Conservation (phyloP, 179 eudicot species). For the Silene noctiflora region DNA sequence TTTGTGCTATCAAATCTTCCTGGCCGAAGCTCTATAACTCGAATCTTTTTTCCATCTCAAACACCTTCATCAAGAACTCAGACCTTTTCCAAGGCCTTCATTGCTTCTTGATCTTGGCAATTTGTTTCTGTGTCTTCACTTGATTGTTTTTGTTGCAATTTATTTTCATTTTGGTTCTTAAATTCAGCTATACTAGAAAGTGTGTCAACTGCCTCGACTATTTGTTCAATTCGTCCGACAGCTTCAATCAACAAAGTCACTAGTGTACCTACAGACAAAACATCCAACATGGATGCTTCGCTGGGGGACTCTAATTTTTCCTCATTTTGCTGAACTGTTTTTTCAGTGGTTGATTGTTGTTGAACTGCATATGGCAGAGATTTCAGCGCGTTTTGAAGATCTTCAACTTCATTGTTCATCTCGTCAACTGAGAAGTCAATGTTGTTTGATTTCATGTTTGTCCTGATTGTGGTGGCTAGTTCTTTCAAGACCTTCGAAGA, state of each 20-base stretch:
- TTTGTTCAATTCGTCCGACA: conserved; percentile 55
- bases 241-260: conserved; percentile 63
- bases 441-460: conserved; percentile 50
- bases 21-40: conserved; percentile 10
- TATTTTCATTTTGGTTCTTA: conserved; percentile 31
- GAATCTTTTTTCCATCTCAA: conserved; percentile 32
- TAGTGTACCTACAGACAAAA: conserved; percentile 63
- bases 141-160: conserved; percentile 30
- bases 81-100: conserved; percentile 39
- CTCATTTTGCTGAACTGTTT: conserved; percentile 7
- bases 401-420: conserved; percentile 61
- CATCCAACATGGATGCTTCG: conserved; percentile 39
- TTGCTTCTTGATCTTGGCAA: conserved; percentile 30
- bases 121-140: conserved; percentile 17
- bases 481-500: conserved; percentile 65
- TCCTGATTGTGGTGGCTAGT: conserved; percentile 38
- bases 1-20: conserved; percentile 13
- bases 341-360: conserved; percentile 6
- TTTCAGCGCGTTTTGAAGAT: conserved; percentile 57
- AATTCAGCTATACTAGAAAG: conserved; percentile 59
- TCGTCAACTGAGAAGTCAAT: conserved; percentile 41
- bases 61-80: conserved; percentile 36
- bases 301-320: conserved; percentile 18
- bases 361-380: conserved; percentile 38
- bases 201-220: conserved; percentile 45